Evolutionary conservation across 768 basidiomycete species (phyloP).

Genomic region (Termitomyces sp.): DNA sequence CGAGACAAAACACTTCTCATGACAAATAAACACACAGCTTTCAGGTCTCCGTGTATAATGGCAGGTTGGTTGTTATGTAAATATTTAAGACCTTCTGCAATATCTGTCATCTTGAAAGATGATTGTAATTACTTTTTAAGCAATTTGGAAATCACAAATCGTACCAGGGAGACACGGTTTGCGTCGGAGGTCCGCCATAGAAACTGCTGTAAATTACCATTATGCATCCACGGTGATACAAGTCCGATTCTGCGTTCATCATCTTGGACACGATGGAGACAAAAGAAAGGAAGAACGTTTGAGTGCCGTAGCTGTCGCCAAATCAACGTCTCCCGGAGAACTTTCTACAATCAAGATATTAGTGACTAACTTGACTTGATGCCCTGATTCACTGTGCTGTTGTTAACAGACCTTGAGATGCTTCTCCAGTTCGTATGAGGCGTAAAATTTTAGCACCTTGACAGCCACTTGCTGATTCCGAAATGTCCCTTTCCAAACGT

Average conservation of each 20-base stretch:
- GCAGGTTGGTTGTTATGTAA: conserved; percentile 9
- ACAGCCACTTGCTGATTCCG: conserved; percentile 24
- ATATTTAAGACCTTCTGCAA: conserved; percentile 11
- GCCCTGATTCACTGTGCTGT: not conserved
- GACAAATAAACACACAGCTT: conserved; percentile 4
- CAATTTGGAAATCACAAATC: not conserved
- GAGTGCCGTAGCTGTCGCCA: conserved; percentile 13
- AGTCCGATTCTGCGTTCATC: conserved; percentile 10
- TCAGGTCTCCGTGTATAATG: conserved; percentile 17
- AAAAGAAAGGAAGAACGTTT: conserved; percentile 13
- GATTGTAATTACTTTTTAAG: not conserved
- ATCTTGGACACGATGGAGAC: conserved; percentile 8
- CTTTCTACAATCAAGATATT: conserved; percentile 3
- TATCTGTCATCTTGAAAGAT: conserved; percentile 7
- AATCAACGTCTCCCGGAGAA: conserved; percentile 10
- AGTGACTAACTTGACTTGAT: not conserved
- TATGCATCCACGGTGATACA: conserved; percentile 15
- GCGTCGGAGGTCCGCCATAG: not conserved
- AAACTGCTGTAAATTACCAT: conserved; percentile 9
- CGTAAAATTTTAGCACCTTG: conserved; percentile 20
- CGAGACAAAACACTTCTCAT: not conserved
- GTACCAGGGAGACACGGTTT: conserved; percentile 11
- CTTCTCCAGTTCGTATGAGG: conserved; percentile 10
- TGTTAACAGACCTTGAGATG: conserved; percentile 19
- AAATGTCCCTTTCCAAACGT: conserved; percentile 23